These are phyloP conservation scores for Viola odorata DNA, from an alignment of 345 rosid species.

Conservation along the genomic window DNA sequence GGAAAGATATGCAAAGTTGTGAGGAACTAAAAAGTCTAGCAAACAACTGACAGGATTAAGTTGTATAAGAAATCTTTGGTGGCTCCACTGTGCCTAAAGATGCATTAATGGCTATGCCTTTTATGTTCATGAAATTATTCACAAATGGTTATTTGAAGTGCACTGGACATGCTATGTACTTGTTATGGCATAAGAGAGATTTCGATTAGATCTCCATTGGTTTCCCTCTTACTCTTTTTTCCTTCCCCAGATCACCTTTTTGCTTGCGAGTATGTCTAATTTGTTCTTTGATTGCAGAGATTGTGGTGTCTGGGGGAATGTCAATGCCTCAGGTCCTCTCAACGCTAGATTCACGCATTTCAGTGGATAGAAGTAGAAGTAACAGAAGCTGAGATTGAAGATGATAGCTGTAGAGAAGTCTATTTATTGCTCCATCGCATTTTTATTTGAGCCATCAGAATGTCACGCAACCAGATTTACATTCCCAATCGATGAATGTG, in stretches of 20 bases:
- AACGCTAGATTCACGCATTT: slow-evolving; percentile 45
- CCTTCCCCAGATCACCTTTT: neutral
- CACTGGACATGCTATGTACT: neutral
- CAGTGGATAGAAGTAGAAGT: slow-evolving; percentile 57
- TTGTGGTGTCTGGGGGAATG: slow-evolving; percentile 97
- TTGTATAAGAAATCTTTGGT: too few relatives aligned
- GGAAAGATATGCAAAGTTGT: too few relatives aligned
- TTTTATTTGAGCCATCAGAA: slow-evolving; percentile 10
- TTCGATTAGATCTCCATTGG: neutral
- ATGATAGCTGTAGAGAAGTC: slow-evolving; percentile 24
- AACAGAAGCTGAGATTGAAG: slow-evolving; percentile 49
- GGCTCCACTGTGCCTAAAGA: too few relatives aligned
- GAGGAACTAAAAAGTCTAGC: too few relatives aligned
- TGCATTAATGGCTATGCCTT: too few relatives aligned
- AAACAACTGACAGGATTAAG: too few relatives aligned
- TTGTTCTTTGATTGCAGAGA: slow-evolving; percentile 53
- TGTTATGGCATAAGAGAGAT: neutral
- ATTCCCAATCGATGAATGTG: slow-evolving; percentile 10
- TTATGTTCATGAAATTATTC: neutral
- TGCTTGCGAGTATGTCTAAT: neutral
- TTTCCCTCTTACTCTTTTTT: neutral
- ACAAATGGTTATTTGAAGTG: neutral
- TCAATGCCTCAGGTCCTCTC: slow-evolving; percentile 92
- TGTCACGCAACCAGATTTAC: slow-evolving; percentile 2
- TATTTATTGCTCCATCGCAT: slow-evolving; percentile 8